These are phyloP conservation scores for Vigna nakashimae DNA, from an alignment of 306 rosid species.

Conservation along the genomic window DNA sequence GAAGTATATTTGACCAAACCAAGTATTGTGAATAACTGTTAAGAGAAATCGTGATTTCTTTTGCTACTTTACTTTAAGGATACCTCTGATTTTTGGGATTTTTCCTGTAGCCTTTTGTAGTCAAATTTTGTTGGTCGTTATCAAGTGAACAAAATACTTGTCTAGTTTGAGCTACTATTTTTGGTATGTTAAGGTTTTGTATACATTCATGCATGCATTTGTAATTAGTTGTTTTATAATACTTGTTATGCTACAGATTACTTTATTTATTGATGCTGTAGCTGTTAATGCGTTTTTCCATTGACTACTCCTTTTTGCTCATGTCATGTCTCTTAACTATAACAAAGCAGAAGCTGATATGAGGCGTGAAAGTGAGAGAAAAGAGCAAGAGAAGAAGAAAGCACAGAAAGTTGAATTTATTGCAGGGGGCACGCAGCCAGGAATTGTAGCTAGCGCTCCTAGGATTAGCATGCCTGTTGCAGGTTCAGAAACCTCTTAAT, in stretches of 20 bases:
- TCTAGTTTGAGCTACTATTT: background rate
- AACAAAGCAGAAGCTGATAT: conserved; percentile 78
- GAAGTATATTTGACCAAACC: conserved; percentile 18
- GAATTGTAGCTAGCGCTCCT: conserved; percentile 54
- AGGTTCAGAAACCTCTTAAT: conserved; percentile 47
- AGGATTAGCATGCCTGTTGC: conserved; percentile 57
- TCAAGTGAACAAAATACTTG: conserved; percentile 19
- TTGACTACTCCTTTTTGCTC: conserved; percentile 33
- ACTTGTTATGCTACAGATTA: background rate
- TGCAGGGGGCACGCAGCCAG: conserved; percentile 72
- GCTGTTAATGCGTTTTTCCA: background rate
- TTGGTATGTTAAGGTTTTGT: conserved; percentile 11
- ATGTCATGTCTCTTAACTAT: conserved; percentile 20
- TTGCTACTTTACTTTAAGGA: conserved; percentile 7
- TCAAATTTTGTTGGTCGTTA: conserved; percentile 29
- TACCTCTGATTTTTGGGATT: conserved; percentile 26
- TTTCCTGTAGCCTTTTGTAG: conserved; percentile 14
- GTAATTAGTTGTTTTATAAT: conserved; percentile 2
- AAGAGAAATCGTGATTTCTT: conserved; percentile 13
- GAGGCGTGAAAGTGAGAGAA: conserved; percentile 84
- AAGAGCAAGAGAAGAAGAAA: conserved; percentile 79
- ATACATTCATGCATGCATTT: conserved; percentile 21
- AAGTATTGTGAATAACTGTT: background rate
- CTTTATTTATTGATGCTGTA: conserved; percentile 7
- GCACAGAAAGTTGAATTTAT: conserved; percentile 69